Base-by-base conservation (phyloP, 768 basidiomycete species). In the Panaeolus papilionaceus region DNA sequence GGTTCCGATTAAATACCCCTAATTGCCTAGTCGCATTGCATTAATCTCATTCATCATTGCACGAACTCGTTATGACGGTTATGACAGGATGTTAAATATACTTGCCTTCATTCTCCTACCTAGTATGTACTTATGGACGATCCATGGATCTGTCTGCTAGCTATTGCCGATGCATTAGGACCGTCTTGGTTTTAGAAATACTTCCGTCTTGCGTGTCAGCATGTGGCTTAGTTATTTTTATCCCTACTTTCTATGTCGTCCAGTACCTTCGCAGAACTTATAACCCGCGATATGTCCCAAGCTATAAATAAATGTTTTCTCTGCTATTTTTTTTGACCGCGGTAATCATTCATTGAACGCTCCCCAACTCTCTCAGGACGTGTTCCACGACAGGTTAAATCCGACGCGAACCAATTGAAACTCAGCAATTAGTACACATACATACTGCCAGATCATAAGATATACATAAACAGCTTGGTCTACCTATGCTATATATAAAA, bases 401-500 rank as follows among this genome's bases (percentile, higher is more conserved):
- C 54, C 54, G 54, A 58, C 16, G 26, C 10, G 28, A 58, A 33
- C 20, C 54, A 58, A 58, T 33, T 58, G 54, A 58, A 28, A 11
- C n/a, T 14, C 16, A 45, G 44, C 16, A 45, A 18, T 7, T 45
- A 20, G 44, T 16, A 49, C 47, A 49, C 20, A 49, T 44, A 49
- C 20, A 49, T 44, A 44, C 42, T 44, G 42, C 2, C 16, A 44
- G 16, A 18, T 18, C 16, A 18, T 49, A 18, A 58, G 4, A 58
- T 58, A 23, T 51, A 51, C 49, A 51, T 14, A 51, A 51, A 51
- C 45, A n/a, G 45, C 16, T 20, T n/a, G 20, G 26, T 23, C 49
- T 51, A 51, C 23, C 49, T 10, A 18, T 16, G 14, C 28, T 72
- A 73, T 71, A 68, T 70, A 67, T 70, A 72, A 65, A 67, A 16